Conservation (phyloP, 1,284 basidiomycete genomes). For the Tilletiopsis washingtonensis region DNA sequence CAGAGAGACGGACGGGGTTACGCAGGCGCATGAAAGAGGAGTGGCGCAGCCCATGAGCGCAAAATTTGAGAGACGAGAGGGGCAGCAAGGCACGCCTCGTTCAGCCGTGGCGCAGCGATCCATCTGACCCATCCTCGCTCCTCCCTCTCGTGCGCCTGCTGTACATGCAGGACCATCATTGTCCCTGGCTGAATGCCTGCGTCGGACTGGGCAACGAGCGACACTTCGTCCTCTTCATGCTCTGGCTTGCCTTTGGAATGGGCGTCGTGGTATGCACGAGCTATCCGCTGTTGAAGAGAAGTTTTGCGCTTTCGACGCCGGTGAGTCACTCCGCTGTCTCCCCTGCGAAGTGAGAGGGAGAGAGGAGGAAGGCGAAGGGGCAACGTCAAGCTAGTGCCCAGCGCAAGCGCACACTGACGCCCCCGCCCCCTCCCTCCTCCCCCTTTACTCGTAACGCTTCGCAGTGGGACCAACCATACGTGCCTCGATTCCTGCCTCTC, state of each 20-base stretch:
- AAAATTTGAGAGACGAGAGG: too few species aligned
- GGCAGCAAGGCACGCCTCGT: background rate
- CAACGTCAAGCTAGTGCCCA: too few species aligned
- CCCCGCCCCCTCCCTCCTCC: background rate
- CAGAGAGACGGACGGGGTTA: too few species aligned
- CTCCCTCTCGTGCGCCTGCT: constrained; percentile 2
- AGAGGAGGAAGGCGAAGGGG: too few species aligned
- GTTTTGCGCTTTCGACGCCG: background rate
- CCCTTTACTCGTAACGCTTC: constrained; percentile 19
- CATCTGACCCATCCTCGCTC: constrained; percentile 9
- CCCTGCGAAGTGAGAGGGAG: too few species aligned
- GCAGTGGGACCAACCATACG: constrained; percentile 58
- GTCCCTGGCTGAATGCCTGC: constrained; percentile 88
- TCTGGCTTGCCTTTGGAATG: constrained; percentile 34
- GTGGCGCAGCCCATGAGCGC: background rate
- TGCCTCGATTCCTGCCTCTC: constrained; percentile 66
- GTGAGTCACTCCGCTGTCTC: background rate
- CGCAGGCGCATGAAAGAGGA: constrained; percentile 38
- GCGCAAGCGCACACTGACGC: too few species aligned
- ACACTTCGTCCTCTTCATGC: constrained; percentile 93
- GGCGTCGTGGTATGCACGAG: constrained; percentile 23
- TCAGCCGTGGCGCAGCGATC: constrained; percentile 3
- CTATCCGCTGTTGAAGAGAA: constrained; percentile 8
- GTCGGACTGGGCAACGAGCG: constrained; percentile 89
- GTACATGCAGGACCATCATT: constrained; percentile 36